These are phyloP conservation scores for Fusarium palustre DNA, from an alignment of 2,329 filamentous ascomycete species.

Conservation along the genomic window DNA sequence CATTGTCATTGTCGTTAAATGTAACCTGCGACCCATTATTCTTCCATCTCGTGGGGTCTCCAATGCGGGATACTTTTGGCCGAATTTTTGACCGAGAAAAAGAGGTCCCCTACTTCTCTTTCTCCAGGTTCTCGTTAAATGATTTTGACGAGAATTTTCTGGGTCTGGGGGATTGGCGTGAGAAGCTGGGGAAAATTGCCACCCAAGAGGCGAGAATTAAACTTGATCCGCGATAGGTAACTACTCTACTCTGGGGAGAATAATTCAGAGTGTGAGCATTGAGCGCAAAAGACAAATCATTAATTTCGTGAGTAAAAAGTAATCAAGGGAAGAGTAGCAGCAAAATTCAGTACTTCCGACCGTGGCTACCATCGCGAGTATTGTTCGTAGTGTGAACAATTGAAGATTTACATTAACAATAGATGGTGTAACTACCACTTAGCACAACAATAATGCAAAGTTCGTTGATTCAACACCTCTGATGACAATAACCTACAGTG, in stretches of 20 bases:
- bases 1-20: not conserved
- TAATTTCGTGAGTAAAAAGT: no score
- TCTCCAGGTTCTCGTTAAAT: constrained; percentile 12
- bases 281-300: not conserved
- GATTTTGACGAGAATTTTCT: constrained; percentile 12
- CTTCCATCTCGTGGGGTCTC: not conserved
- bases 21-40: constrained; percentile 15
- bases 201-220: not conserved
- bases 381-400: not conserved
- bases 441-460: not conserved
- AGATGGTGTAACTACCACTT: not conserved
- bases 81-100: constrained; percentile 24
- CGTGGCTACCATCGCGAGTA: not conserved
- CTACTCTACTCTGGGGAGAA: not conserved
- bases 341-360: not conserved
- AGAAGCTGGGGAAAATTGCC: constrained; percentile 26
- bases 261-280: not conserved
- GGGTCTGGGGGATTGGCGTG: constrained; percentile 20
- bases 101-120: not conserved
- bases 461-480: no score
- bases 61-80: constrained; percentile 15
- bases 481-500: accelerated
- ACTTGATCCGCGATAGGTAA: not conserved
- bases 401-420: not conserved
- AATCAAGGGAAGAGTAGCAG: not conserved